Percentiles rank a stretch among this genome's conserved stretches.
Conservation (phyloP, 805 yeast genomes). For the Kluyveromyces dobzhanskii region DNA sequence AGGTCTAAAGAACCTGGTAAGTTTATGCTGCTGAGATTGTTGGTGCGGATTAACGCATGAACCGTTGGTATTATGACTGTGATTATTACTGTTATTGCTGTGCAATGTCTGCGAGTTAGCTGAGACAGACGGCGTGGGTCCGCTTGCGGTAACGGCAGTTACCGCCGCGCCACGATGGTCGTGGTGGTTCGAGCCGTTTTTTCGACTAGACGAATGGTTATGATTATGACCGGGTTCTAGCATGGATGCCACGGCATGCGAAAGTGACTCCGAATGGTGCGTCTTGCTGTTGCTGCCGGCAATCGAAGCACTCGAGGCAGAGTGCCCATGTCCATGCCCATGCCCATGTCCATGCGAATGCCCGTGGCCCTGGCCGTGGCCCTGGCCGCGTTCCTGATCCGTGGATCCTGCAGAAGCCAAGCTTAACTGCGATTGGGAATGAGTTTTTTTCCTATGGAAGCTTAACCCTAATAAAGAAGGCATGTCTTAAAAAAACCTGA, state of each 20-base stretch:
- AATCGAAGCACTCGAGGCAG: not conserved
- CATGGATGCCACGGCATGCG: not conserved
- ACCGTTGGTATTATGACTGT: not conserved
- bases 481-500: too few species aligned
- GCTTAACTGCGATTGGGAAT: not conserved
- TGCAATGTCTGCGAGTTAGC: not conserved
- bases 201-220: not conserved
- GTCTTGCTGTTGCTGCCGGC: not conserved
- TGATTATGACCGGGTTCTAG: not conserved
- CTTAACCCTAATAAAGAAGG: constrained; percentile 3
- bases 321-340: not conserved
- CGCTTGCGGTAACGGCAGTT: not conserved
- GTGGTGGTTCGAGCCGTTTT: not conserved
- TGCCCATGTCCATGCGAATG: too few species aligned
- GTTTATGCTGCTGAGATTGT: constrained; percentile 7
- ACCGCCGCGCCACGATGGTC: not conserved
- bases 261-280: too few species aligned
- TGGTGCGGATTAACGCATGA: not conserved
- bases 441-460: constrained; percentile 2
- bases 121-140: not conserved
- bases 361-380: not conserved
- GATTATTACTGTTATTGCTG: not conserved
- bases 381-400: not conserved
- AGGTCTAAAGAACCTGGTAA: constrained; percentile 66
- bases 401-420: not conserved